These are phyloP conservation scores for Aspergillus terreus DNA, from an alignment of 2,329 filamentous ascomycete species.

Conservation along the genomic window DNA sequence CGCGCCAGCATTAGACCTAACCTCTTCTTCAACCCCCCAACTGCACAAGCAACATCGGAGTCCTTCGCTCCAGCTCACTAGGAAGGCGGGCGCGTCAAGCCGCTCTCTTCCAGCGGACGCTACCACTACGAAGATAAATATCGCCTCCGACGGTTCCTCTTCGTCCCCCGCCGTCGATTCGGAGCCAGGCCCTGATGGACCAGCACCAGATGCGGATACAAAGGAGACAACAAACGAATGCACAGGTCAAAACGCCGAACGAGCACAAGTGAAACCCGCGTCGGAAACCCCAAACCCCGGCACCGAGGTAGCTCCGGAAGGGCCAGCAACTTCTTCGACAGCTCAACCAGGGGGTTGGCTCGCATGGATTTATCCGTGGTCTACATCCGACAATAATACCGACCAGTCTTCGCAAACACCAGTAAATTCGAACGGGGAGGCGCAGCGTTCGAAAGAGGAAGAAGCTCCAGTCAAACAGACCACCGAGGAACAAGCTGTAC, in stretches of 20 bases:
- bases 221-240: conserved; percentile 18
- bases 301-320: conserved; percentile 1
- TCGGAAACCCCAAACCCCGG: conserved; percentile 13
- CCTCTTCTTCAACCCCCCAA: conserved; percentile 28
- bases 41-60: conserved; percentile 26
- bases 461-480: not conserved
- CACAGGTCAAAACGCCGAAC: conserved; percentile 14
- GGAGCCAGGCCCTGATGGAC: conserved; percentile 11
- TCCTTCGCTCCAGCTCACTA: conserved; percentile 42
- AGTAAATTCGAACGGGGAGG: not conserved
- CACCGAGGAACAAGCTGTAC: conserved; percentile 10
- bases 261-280: conserved; percentile 15
- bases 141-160: conserved; percentile 39
- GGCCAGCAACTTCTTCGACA: not conserved
- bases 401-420: not conserved
- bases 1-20: conserved; percentile 29
- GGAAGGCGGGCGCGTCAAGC: conserved; percentile 36
- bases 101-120: conserved; percentile 44
- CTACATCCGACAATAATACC: conserved; percentile 8
- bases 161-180: conserved; percentile 25
- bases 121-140: conserved; percentile 44
- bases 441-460: not conserved
- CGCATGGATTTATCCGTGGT: conserved; percentile 35
- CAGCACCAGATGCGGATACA: conserved; percentile 10
- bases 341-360: conserved; percentile 32